A percentile compares a stretch with the other conserved stretches of the same genome.
Conservation (phyloP, 768 basidiomycete species). For the Boletus rex-veris region DNA sequence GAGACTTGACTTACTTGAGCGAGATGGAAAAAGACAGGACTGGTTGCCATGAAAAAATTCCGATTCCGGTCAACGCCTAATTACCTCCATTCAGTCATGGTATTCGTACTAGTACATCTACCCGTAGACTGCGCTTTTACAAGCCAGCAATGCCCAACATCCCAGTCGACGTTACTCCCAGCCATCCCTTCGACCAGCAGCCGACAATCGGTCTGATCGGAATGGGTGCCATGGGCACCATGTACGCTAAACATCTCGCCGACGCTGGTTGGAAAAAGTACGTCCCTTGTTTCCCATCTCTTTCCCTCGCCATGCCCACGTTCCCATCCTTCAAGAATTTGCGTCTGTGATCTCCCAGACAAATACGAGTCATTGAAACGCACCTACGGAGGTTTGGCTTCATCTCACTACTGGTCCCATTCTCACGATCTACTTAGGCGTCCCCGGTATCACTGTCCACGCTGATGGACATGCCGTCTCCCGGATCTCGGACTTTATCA, state of each 20-base stretch:
- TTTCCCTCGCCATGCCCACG: background rate
- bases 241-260: conserved; percentile 83
- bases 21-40: too few species aligned
- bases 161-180: conserved; percentile 26
- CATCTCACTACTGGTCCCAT: background rate
- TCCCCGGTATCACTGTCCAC: conserved; percentile 63
- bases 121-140: too few species aligned
- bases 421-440: conserved; percentile 36
- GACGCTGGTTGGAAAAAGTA: conserved; percentile 88
- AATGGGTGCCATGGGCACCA: conserved; percentile 96
- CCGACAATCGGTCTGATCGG: conserved; percentile 89
- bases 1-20: too few species aligned
- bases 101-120: too few species aligned
- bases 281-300: background rate
- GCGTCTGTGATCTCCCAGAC: conserved; percentile 82
- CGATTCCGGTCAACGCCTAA: too few species aligned
- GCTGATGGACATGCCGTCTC: conserved; percentile 86
- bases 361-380: conserved; percentile 61
- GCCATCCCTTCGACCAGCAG: conserved; percentile 46
- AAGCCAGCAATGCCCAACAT: too few species aligned
- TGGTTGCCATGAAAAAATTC: too few species aligned
- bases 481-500: conserved; percentile 85
- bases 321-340: conserved; percentile 51
- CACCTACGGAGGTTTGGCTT: conserved; percentile 62
- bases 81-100: too few species aligned